Base-by-base conservation (phyloP, 2,329 filamentous ascomycete genomes). In the Drechslera avenae region DNA sequence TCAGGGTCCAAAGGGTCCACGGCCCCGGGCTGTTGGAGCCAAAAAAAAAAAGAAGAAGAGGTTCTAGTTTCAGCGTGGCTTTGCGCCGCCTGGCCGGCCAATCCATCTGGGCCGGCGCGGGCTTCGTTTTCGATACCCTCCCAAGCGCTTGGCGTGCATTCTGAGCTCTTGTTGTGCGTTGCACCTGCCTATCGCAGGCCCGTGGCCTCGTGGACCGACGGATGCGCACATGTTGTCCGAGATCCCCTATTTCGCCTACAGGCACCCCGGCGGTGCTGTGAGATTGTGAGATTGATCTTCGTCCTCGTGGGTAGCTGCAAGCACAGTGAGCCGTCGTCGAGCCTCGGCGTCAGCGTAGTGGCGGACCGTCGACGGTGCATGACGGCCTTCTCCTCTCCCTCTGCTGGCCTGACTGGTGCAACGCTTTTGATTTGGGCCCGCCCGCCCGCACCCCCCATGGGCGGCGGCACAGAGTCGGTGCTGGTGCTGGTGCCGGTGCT, bases 1-100 rank as follows among this genome's bases (percentile, higher is more conserved):
- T 36, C 33, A 52, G 49, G 49, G 49, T 52, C 49, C 43, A 52
- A 39, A 12, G 48, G 42, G 42, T 31, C 33, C 42, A 37, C 5
- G 19, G n/a, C 19, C 12, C 39, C 31, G 35, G 46, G 18, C n/a
- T 37, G 16, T 9, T 40, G 34, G 28, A 17, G n/a, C n/a, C n/a
- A n/a, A n/a, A n/a, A n/a, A n/a, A n/a, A n/a, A n/a, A n/a, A n/a
- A n/a, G n/a, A n/a, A n/a, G n/a, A n/a, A n/a, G 41, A 17, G 30
- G 2, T 13, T 33, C 44, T 48, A 42, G 32, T 14, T 37, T 7
- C 14, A 9, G 26, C 48, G 37, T 16, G 32, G 49, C 10, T 9
- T 9, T 28, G 26, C 13, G 23, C 28, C 26, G n/a, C 13, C 43
- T 46, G 28, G 28, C 14, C 18, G n/a, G 23, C 34, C 21, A 37